These are phyloP conservation scores for Capronia americana DNA, from an alignment of 2,329 filamentous ascomycete species.

Conservation along the genomic window DNA sequence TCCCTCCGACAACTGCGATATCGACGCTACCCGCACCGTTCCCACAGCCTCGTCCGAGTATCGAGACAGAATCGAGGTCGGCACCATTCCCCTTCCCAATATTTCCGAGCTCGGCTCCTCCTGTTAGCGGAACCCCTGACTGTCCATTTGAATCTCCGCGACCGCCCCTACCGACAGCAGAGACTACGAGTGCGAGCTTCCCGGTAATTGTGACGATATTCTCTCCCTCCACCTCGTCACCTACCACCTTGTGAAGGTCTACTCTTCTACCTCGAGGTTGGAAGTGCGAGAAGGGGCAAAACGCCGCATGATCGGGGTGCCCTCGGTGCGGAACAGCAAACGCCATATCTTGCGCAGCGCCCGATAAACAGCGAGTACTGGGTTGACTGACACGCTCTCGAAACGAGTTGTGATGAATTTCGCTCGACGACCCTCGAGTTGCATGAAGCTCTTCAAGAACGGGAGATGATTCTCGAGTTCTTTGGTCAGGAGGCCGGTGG, in stretches of 20 bases:
- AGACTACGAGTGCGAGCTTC: neutral
- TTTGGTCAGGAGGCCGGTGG: no score
- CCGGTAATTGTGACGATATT: neutral
- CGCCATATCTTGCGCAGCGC: no score
- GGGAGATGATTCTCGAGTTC: no score
- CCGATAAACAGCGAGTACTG: no score
- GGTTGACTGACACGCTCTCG: no score
- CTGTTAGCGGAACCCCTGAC: neutral
- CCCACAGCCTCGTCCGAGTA: constrained; percentile 11
- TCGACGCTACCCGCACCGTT: neutral
- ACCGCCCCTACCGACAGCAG: neutral
- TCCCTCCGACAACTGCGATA: constrained; percentile 28
- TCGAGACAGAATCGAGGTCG: constrained; percentile 5
- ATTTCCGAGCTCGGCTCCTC: neutral
- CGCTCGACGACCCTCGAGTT: no score
- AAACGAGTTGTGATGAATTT: no score
- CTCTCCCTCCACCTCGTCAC: neutral
- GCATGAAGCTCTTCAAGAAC: no score
- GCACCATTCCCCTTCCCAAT: neutral
- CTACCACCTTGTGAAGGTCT: neutral
- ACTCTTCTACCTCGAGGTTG: neutral
- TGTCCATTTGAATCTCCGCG: neutral
- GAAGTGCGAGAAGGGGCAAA: no score
- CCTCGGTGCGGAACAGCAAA: neutral
- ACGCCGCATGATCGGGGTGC: no score